Evolutionary conservation across 176 grass and related monocot species (phyloP).

Genomic region (Dactylis glomerata): DNA sequence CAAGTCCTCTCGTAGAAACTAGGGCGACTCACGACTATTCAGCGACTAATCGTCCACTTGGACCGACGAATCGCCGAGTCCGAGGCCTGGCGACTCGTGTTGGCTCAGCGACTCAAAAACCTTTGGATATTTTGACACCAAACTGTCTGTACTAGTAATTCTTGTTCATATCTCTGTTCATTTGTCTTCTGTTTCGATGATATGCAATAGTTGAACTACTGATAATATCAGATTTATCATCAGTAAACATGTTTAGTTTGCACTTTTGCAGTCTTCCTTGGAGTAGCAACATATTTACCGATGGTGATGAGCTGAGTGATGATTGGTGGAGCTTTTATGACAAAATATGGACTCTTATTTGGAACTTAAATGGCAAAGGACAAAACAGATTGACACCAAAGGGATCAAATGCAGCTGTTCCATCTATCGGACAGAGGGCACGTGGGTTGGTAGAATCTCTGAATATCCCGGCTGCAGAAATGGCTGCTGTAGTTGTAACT

Average conservation of each 20-base stretch:
- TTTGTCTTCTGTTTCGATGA: conserved; percentile 5
- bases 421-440: conserved; percentile 90
- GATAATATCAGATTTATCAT: conserved; percentile 18
- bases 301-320: conserved; percentile 46
- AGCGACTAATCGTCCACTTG: too few species aligned
- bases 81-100: too few species aligned
- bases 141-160: conserved; percentile 9
- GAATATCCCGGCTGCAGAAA: conserved; percentile 97
- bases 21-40: too few species aligned
- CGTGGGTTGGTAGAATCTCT: conserved; percentile 93
- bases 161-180: conserved; percentile 7
- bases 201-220: conserved; percentile 8
- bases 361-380: conserved; percentile 77
- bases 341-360: conserved; percentile 79
- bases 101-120: too few species aligned
- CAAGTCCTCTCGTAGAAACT: too few species aligned
- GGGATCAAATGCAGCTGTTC: conserved; percentile 43
- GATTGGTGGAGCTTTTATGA: conserved; percentile 87
- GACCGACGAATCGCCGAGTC: too few species aligned
- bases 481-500: conserved; percentile 96
- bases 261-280: conserved; percentile 64
- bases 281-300: conserved; percentile 44
- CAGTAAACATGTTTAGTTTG: conserved; percentile 14
- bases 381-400: conserved; percentile 58
- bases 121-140: conserved; percentile 16